Conservation (phyloP, 805 yeast genomes). For the Alloascoidea africana region DNA sequence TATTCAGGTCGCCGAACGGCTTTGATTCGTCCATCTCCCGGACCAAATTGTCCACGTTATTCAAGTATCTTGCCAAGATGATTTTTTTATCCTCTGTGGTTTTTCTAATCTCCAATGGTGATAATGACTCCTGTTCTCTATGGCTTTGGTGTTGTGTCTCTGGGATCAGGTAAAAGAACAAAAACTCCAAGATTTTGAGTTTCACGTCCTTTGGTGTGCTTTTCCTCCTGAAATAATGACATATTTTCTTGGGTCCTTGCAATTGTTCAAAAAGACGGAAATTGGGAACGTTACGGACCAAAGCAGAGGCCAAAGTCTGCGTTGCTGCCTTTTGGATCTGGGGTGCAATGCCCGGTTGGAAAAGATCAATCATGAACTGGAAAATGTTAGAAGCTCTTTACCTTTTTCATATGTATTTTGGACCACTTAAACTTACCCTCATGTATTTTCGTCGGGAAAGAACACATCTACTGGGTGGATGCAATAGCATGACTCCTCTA, state of each 20-base stretch:
- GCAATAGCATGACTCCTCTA: slow-evolving; percentile 48
- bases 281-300: slow-evolving; percentile 41
- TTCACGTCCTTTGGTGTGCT: slow-evolving; percentile 35
- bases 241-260: slow-evolving; percentile 38
- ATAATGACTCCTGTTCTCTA: slow-evolving; percentile 8
- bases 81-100: slow-evolving; percentile 29
- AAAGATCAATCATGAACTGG: slow-evolving; percentile 13
- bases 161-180: slow-evolving; percentile 53
- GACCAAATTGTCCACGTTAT: slow-evolving; percentile 30
- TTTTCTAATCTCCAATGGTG: slow-evolving; percentile 21
- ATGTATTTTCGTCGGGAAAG: slow-evolving; percentile 28
- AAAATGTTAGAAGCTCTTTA: not conserved
- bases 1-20: slow-evolving; percentile 33
- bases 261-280: slow-evolving; percentile 42
- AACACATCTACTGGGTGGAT: slow-evolving; percentile 34
- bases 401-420: no score
- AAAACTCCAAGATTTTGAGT: slow-evolving; percentile 50
- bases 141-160: slow-evolving; percentile 22
- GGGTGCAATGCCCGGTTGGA: slow-evolving; percentile 10
- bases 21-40: slow-evolving; percentile 27
- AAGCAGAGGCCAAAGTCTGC: slow-evolving; percentile 38
- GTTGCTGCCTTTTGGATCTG: slow-evolving; percentile 26
- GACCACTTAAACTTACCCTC: no score
- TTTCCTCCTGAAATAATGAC: slow-evolving; percentile 25
- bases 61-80: slow-evolving; percentile 25